Evolutionary conservation across 176 grass and related monocot species (phyloP), one percentile per base, ranked within the genome.

Genomic region (Bothriochloa decipiens): DNA sequence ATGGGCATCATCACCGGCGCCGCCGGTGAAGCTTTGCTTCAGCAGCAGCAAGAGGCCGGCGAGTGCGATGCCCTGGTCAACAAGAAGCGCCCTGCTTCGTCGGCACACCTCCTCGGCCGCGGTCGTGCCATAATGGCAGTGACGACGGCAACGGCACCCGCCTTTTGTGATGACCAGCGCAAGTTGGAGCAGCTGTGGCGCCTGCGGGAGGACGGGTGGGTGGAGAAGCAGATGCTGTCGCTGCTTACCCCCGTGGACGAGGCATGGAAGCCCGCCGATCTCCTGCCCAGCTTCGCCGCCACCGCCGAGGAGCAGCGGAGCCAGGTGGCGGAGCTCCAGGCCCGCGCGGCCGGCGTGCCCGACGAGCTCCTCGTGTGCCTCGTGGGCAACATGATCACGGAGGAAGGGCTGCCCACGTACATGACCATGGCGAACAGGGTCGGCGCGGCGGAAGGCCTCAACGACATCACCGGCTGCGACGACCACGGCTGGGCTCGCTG

Each of bases 251-350:
- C 86, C 0, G 81, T 88, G 67, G 81, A 83, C 8, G 74, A 37
- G 11, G 74, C 81, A 67, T 88, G 74, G 86, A 81, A 88, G 66
- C 81, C 81, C 4, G 35, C 66, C 25, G 86, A 88, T 23, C 74
- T 88, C 13, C 74, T 83, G 20, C 80, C 86, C 35, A 57, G 23
- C 81, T 88, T 83, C 57, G 7, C 80, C 11, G 39, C 7, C 8
- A 5, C 66, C 32, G 22, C 22, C 1, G 23, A 35, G 5, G 35
- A 82, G 68, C 68, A 82, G 23, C 35, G 14, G 57, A 17, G 4
- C 58, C 58, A 27, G 58, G 55, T 74, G 39, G 26, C 20, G 8
- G 82, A 84, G 71, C 70, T 84, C 39, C 82, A 75, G 58, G 70
- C 70, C 28, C 71, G 71, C 20, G 82, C 82, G 3, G 82, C 82